phyloP scores from a whole-genome alignment of 768 basidiomycete genomes.

The Leucocoprinus leucothites region DNA sequence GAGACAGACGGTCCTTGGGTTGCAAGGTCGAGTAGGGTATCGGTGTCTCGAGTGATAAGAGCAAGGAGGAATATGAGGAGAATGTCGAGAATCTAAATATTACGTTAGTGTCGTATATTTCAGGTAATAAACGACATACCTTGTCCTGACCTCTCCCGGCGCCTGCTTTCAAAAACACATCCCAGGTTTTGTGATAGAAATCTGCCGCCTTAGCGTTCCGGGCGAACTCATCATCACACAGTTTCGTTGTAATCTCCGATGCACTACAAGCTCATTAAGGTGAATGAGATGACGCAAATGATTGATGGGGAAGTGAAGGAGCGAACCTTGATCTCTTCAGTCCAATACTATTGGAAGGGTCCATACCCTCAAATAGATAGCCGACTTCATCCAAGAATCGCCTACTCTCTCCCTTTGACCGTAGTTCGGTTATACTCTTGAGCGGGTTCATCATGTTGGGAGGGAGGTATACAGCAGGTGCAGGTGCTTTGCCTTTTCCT shows the following conservation, averaged over 20 bases:
- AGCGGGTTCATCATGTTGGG: conserved; percentile 67
- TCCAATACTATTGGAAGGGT: conserved; percentile 43
- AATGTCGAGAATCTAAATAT: conserved; percentile 57
- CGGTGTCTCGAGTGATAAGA: conserved; percentile 57
- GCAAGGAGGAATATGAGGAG: conserved; percentile 60
- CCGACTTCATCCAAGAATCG: conserved; percentile 83
- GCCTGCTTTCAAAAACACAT: conserved; percentile 54
- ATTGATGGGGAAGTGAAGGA: not conserved
- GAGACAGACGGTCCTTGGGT: conserved; percentile 19
- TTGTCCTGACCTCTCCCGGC: conserved; percentile 60
- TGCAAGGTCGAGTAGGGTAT: conserved; percentile 54
- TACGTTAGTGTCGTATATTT: not conserved
- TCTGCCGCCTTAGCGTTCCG: conserved; percentile 78
- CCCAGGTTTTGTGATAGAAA: conserved; percentile 68
- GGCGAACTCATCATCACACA: conserved; percentile 73
- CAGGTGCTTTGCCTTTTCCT: conserved; percentile 11
- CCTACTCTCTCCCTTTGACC: conserved; percentile 77
- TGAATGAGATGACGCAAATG: not conserved
- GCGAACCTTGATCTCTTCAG: conserved; percentile 66
- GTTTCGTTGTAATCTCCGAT: conserved; percentile 69
- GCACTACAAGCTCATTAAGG: conserved; percentile 43
- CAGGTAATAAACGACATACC: conserved; percentile 17
- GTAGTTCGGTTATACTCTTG: conserved; percentile 77
- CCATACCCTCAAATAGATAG: conserved; percentile 81
- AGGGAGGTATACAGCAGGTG: conserved; percentile 31